phyloP scores from a whole-genome alignment of 495 filamentous ascomycete genomes.

The Beverwykella pulmonaria region DNA sequence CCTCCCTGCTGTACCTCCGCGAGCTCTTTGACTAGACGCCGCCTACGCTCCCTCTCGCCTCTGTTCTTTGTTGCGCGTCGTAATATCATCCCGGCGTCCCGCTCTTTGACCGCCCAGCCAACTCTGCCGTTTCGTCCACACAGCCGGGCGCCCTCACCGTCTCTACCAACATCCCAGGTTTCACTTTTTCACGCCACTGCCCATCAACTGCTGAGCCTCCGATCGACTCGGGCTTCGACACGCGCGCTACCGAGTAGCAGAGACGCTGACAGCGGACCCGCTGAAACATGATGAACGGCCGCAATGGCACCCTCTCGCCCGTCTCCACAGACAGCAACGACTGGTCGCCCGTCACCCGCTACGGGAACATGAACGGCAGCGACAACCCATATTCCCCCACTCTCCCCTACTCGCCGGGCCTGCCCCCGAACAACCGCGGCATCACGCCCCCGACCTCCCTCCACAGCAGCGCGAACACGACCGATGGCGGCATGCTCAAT shows the following conservation, averaged over 20 bases:
- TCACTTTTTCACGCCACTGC: conserved; percentile 6
- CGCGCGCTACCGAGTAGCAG: neutral
- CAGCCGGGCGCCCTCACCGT: conserved; percentile 21
- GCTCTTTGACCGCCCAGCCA: conserved; percentile 6
- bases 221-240: conserved; percentile 9
- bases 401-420: conserved; percentile 25
- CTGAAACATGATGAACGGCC: conserved; percentile 59
- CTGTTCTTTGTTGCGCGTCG: conserved; percentile 17
- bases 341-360: conserved; percentile 67
- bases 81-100: neutral
- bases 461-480: conserved; percentile 36
- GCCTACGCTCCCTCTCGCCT: conserved; percentile 4
- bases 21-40: conserved; percentile 35
- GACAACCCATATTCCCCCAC: conserved; percentile 38
- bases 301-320: conserved; percentile 74
- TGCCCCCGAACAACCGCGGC: conserved; percentile 31
- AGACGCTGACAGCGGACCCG: no score
- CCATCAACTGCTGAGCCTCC: neutral
- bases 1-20: conserved; percentile 12
- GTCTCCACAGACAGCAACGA: conserved; percentile 82
- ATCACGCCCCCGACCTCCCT: conserved; percentile 37
- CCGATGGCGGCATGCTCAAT: conserved; percentile 36
- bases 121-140: conserved; percentile 11
- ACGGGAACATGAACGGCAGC: conserved; percentile 37
- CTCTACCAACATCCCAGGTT: conserved; percentile 23